Evolutionary conservation across 208 protist genomes (phyloP).

Genomic region (Crithidia sp.): DNA sequence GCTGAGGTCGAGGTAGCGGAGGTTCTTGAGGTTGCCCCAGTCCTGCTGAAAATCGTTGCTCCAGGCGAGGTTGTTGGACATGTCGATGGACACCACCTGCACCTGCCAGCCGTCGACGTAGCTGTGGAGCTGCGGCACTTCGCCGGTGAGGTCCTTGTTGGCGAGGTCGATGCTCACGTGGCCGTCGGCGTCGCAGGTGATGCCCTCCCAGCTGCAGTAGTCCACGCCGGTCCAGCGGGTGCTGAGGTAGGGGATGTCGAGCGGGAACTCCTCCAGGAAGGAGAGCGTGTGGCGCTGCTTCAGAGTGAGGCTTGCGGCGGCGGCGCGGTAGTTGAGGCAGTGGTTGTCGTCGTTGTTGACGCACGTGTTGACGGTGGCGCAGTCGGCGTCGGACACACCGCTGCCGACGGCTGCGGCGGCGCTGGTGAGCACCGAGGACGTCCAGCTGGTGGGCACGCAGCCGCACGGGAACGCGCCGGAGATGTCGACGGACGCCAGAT

Average conservation of each 20-base stretch:
- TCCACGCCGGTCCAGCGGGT: neutral
- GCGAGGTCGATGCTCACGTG: conserved; percentile 19
- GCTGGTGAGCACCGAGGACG: conserved; percentile 6
- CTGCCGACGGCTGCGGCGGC: conserved; percentile 10
- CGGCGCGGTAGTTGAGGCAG: neutral
- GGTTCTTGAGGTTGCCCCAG: conserved; percentile 9
- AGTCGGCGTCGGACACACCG: conserved; percentile 1
- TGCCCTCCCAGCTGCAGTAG: conserved; percentile 25
- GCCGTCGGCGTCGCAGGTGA: conserved; percentile 14
- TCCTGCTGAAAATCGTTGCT: neutral
- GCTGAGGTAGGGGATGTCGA: neutral
- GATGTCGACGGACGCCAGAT: conserved; percentile 25
- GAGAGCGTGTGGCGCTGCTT: neutral
- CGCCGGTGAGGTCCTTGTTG: conserved; percentile 12
- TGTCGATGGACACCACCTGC: conserved; percentile 2
- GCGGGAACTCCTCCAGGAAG: neutral
- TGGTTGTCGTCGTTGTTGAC: neutral
- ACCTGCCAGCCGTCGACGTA: neutral
- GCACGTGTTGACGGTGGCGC: conserved; percentile 1
- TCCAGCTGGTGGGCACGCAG: conserved; percentile 7
- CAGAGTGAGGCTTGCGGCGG: neutral
- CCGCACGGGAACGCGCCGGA: conserved; percentile 11
- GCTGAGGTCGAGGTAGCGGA: conserved; percentile 13
- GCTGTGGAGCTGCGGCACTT: neutral
- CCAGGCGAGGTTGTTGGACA: conserved; percentile 12